Evolutionary conservation across 2,329 filamentous ascomycete genomes (phyloP), one percentile per base, ranked within the genome.

Genomic region (Annulohypoxylon truncatum): DNA sequence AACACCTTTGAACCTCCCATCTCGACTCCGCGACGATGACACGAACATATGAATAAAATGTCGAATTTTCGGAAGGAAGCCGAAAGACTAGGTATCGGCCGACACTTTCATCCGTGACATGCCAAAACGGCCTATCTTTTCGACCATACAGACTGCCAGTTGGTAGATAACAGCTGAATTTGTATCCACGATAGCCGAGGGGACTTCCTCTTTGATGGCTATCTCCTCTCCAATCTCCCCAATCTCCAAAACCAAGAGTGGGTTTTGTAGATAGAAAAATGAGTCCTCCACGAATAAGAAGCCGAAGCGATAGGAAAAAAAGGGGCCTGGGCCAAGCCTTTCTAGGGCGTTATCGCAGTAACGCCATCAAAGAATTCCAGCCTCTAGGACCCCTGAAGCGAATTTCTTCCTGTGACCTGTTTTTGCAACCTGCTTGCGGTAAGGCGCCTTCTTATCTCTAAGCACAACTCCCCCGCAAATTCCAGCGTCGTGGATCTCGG

Each of bases 401-500:
- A 24, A 26, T 59, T 26, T 38, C 38, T 51, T 60, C 50, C 59
- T 59, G 52, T 58, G 56, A 65, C 51, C 54, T 33, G n/a, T 50
- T 50, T 18, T 29, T 4, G 8, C 9, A 24, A 15, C n/a, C 50
- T 47, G 24, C 50, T 61, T 61, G 24, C 4, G 20, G 18, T 22
- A 33, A 53, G 33, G 24, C 29, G 50, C 15, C 22, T 44, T 35
- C 65, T 62, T 62, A 65, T 65, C 61, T 68, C 33, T 13, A 57
- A 35, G 44, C 13, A 44, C 9, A 26, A 24, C 22, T 51, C 47
- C 61, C 57, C 56, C 56, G 52, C 53, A 65, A 61, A 65, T 65
- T 15, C 65, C 65, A 38, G 53, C 54, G 47, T 56, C 53, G 35
- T 61, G 61, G 65, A 62, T 62, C 53, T 38, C 18, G 42, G 60